Conservation (phyloP, 495 filamentous ascomycete species). For the Aspergillus ellipticus region DNA sequence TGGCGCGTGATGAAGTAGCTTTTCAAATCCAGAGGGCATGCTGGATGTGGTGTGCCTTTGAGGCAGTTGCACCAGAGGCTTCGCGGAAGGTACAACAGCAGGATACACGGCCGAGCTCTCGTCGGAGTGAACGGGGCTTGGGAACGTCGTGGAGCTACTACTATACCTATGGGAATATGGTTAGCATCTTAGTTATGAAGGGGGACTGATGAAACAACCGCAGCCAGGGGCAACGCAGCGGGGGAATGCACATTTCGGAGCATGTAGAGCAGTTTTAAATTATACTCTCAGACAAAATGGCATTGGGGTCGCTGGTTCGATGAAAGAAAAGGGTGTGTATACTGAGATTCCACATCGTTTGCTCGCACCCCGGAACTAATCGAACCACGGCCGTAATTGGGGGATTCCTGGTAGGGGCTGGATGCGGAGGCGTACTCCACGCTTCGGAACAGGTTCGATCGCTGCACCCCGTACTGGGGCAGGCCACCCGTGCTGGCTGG, state of each 20-base stretch:
- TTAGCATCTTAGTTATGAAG: constrained; percentile 12
- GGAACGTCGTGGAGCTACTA: constrained; percentile 29
- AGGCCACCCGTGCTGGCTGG: constrained; percentile 19
- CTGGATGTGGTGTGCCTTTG: constrained; percentile 25
- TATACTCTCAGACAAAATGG: not conserved
- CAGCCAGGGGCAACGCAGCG: not conserved
- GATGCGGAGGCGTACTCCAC: constrained; percentile 18
- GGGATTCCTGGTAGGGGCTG: constrained; percentile 23
- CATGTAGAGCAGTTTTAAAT: not conserved
- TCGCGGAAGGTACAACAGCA: constrained; percentile 11
- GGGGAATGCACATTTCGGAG: not conserved
- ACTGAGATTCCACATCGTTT: constrained; percentile 41
- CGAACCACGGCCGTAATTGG: constrained; percentile 25
- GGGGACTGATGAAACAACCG: not conserved
- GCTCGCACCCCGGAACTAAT: constrained; percentile 25
- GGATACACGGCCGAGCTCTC: constrained; percentile 22
- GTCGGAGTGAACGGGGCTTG: constrained; percentile 35
- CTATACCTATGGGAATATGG: constrained; percentile 22
- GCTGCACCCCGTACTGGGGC: constrained; percentile 19
- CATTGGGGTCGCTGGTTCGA: constrained; percentile 3
- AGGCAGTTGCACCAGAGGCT: constrained; percentile 9
- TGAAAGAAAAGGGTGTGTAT: constrained; percentile 28
- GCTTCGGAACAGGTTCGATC: constrained; percentile 17
- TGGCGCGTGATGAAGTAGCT: constrained; percentile 37
- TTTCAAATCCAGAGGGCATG: constrained; percentile 41